A percentile compares a stretch with the other conserved stretches of the same genome.
Conservation (phyloP, 2,329 filamentous ascomycete species). For the Fusarium tuaranense region DNA sequence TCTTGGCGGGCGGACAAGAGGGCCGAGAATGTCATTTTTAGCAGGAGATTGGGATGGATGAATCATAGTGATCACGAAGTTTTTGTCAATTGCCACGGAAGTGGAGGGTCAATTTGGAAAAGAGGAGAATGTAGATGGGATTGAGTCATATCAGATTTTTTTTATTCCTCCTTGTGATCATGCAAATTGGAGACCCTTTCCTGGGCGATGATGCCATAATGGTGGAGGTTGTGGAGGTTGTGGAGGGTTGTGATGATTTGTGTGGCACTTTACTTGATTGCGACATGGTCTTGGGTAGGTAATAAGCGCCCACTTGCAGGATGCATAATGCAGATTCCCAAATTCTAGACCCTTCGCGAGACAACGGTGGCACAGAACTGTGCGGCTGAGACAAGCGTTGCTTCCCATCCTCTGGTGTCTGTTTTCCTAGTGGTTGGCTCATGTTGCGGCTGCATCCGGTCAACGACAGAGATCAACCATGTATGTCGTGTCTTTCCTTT, state of each 20-base stretch:
- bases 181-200: slow-evolving; percentile 12
- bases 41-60: neutral
- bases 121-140: neutral
- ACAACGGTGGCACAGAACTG: neutral
- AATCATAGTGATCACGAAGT: neutral
- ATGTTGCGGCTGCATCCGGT: neutral
- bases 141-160: neutral
- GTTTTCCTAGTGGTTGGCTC: neutral
- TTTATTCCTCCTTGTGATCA: neutral
- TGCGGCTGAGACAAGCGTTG: slow-evolving; percentile 2
- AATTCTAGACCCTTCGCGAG: slow-evolving; percentile 32
- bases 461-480: neutral
- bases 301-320: neutral
- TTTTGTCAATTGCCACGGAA: neutral
- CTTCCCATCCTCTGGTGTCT: neutral
- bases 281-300: slow-evolving; percentile 5
- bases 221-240: slow-evolving; percentile 14
- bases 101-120: neutral
- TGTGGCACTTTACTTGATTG: slow-evolving; percentile 21
- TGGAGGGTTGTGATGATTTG: slow-evolving; percentile 11
- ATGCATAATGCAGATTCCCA: slow-evolving; percentile 12
- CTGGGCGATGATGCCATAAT: slow-evolving; percentile 7
- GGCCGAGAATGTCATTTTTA: neutral
- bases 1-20: neutral
- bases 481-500: neutral